Conservation (phyloP, 805 yeast genomes). For the Lachancea sp. region DNA sequence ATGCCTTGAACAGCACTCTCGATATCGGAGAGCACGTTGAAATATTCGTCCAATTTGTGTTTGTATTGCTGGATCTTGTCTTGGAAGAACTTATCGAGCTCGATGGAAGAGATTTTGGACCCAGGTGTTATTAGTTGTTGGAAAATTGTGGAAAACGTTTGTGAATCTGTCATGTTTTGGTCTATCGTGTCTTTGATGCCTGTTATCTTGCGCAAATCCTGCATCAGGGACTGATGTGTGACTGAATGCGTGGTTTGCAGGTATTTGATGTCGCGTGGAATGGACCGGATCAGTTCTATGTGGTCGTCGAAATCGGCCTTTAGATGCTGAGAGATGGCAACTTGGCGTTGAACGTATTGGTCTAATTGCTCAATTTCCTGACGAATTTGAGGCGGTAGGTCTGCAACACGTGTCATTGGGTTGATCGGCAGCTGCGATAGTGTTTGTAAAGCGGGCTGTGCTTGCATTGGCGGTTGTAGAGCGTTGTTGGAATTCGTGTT, state of each 20-base stretch:
- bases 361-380: conserved; percentile 65
- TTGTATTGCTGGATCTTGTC: conserved; percentile 34
- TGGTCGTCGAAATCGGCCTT: conserved; percentile 59
- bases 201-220: conserved; percentile 42
- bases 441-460: conserved; percentile 37
- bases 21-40: conserved; percentile 42
- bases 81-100: conserved; percentile 51
- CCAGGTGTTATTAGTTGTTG: conserved; percentile 49
- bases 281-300: conserved; percentile 54
- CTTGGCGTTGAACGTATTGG: conserved; percentile 66
- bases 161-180: conserved; percentile 39
- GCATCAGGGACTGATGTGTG: conserved; percentile 55
- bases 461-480: conserved; percentile 17
- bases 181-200: conserved; percentile 40
- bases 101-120: conserved; percentile 48
- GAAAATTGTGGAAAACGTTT: conserved; percentile 46
- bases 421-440: conserved; percentile 47
- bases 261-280: conserved; percentile 66
- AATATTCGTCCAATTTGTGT: conserved; percentile 45
- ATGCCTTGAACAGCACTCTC: conserved; percentile 60
- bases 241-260: conserved; percentile 54
- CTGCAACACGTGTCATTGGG: conserved; percentile 70
- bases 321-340: conserved; percentile 61
- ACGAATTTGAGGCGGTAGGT: conserved; percentile 64
- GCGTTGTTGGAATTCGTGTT: conserved; percentile 15